These are phyloP conservation scores for Saprolegnia diclina DNA, from an alignment of 352 stramenopile genomes.

Conservation along the genomic window DNA sequence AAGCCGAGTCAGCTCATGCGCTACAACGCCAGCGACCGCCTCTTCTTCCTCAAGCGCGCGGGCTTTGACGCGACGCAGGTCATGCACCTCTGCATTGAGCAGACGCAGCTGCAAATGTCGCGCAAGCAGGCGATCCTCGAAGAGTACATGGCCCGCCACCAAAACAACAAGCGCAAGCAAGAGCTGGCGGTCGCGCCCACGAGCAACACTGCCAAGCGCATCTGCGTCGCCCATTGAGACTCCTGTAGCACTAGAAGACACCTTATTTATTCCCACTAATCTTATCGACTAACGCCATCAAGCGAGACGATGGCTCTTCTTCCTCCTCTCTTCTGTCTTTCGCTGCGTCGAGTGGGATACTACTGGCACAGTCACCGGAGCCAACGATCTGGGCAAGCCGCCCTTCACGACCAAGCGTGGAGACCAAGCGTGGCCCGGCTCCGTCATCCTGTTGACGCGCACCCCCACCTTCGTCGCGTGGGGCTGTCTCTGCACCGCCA, in stretches of 20 bases:
- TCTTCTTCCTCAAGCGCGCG: conserved; percentile 24
- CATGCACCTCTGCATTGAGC: conserved; percentile 16
- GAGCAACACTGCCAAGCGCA: not conserved
- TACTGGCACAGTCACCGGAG: too few relatives aligned
- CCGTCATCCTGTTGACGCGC: too few relatives aligned
- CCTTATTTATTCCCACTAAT: conserved; percentile 1
- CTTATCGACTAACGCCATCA: too few relatives aligned
- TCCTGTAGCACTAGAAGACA: not conserved
- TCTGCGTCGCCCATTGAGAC: conserved; percentile 9
- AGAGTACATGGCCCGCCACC: conserved; percentile 8
- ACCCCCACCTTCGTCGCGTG: too few relatives aligned
- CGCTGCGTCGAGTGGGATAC: too few relatives aligned
- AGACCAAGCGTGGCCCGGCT: too few relatives aligned
- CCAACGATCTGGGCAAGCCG: too few relatives aligned
- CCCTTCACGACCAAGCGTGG: too few relatives aligned
- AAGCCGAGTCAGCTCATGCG: not conserved
- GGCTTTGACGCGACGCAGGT: conserved; percentile 6
- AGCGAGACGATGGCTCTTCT: too few relatives aligned
- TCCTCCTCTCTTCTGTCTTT: too few relatives aligned
- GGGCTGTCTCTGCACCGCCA: too few relatives aligned
- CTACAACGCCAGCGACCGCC: conserved; percentile 16
- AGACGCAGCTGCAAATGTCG: conserved; percentile 20
- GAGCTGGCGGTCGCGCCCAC: not conserved
- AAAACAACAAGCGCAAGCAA: conserved; percentile 9
- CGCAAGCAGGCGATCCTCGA: conserved; percentile 1